These are phyloP conservation scores for Fraxinus dipetala DNA, from an alignment of 305 asterid genomes.

Conservation along the genomic window DNA sequence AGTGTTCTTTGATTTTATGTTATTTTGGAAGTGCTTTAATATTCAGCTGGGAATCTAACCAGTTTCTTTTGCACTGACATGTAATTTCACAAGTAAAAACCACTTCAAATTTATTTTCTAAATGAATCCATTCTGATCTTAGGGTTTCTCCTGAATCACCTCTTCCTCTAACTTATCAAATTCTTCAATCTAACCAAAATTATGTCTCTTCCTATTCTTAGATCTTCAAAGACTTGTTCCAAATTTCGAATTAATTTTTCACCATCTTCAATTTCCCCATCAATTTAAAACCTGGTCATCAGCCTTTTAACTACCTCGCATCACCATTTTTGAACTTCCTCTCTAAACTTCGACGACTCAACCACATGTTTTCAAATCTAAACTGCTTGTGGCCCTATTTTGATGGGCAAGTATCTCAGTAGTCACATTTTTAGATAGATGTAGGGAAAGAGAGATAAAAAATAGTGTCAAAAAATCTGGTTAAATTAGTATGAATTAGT, in stretches of 20 bases:
- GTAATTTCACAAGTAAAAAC: not conserved
- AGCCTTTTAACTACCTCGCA: not conserved
- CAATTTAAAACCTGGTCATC: not conserved
- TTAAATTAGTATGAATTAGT: not conserved
- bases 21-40: not conserved
- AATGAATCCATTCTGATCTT: not conserved
- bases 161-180: not conserved
- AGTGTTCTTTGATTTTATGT: not conserved
- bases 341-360: not conserved
- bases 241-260: not conserved
- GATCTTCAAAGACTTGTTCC: not conserved
- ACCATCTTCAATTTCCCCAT: not conserved
- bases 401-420: not conserved
- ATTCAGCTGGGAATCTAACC: conserved; percentile 9
- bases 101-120: not conserved
- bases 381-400: not conserved
- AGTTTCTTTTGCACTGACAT: not conserved
- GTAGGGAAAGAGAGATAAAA: conserved; percentile 22
- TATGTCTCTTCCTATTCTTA: not conserved
- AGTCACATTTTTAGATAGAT: not conserved
- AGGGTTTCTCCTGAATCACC: not conserved
- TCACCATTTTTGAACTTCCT: not conserved
- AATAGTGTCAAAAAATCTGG: not conserved
- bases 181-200: not conserved
- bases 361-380: not conserved